These are phyloP conservation scores for Fonsecaea pedrosoi DNA, from an alignment of 2,329 filamentous ascomycete species.

Conservation along the genomic window DNA sequence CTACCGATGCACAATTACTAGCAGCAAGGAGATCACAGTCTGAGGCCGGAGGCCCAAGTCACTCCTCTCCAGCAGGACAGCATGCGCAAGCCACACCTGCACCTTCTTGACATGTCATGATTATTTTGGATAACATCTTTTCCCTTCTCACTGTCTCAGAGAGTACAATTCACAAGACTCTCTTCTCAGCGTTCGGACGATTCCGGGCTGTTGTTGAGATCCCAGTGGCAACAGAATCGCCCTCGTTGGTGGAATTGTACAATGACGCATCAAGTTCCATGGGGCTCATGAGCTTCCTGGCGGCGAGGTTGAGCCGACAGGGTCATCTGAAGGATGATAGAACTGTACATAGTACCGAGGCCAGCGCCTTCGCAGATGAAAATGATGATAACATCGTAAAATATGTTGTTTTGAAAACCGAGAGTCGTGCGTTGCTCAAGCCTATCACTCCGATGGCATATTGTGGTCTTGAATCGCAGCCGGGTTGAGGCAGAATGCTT, in stretches of 20 bases:
- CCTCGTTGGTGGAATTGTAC: constrained; percentile 25
- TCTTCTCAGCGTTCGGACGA: constrained; percentile 26
- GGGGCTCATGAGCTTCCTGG: constrained; percentile 18
- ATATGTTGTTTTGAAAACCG: background rate
- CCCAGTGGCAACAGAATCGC: constrained; percentile 12
- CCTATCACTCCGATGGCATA: background rate
- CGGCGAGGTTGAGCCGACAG: constrained; percentile 3
- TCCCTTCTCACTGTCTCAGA: constrained; percentile 28
- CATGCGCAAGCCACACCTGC: constrained; percentile 27
- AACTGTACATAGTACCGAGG: constrained; percentile 36
- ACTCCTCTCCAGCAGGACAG: constrained; percentile 27
- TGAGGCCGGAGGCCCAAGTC: constrained; percentile 33
- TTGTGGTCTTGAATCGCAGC: background rate
- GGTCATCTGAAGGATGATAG: constrained; percentile 14
- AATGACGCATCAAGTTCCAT: constrained; percentile 23
- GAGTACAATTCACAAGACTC: constrained; percentile 38
- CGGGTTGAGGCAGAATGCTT: background rate
- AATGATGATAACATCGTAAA: constrained; percentile 1
- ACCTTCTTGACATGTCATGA: constrained; percentile 32
- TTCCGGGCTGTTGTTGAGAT: constrained; percentile 18
- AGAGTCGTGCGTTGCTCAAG: background rate
- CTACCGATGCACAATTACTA: constrained; percentile 37
- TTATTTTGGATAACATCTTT: constrained; percentile 26
- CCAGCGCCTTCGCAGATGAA: constrained; percentile 35
- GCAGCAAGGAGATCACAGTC: constrained; percentile 33